phyloP scores from a whole-genome alignment of 2,329 filamentous ascomycete species.

The Aureobasidium uvarum region DNA sequence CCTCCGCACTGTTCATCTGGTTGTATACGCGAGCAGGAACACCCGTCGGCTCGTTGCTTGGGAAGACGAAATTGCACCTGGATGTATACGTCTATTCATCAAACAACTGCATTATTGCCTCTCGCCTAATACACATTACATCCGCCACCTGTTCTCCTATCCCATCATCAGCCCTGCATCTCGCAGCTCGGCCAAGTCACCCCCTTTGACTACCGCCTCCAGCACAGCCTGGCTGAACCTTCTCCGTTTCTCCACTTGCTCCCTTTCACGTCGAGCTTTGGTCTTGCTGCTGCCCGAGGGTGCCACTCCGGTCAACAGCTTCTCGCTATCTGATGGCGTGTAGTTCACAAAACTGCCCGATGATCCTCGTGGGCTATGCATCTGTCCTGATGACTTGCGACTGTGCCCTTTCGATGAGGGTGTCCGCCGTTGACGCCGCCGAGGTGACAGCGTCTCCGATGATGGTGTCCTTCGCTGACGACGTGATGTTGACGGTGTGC shows the following conservation, averaged over 20 bases:
- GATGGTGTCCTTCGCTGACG: conserved; percentile 29
- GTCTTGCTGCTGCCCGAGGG: conserved; percentile 91
- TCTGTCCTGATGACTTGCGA: conserved; percentile 17
- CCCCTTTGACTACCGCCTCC: conserved; percentile 67
- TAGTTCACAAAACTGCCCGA: conserved; percentile 78
- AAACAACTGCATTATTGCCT: conserved; percentile 18
- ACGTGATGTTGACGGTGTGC: conserved; percentile 32
- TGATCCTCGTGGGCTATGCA: conserved; percentile 30
- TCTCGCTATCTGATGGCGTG: conserved; percentile 72
- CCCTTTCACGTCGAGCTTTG: conserved; percentile 86
- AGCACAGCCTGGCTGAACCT: conserved; percentile 66
- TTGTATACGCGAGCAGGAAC: not conserved
- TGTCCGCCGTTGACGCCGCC: conserved; percentile 31
- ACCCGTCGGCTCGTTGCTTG: conserved; percentile 20
- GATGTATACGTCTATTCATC: conserved; percentile 3
- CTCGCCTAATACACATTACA: conserved; percentile 14
- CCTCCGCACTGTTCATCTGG: conserved; percentile 4
- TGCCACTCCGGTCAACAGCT: conserved; percentile 85
- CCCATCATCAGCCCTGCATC: conserved; percentile 42
- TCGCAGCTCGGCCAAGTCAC: conserved; percentile 54
- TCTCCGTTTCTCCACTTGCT: conserved; percentile 73
- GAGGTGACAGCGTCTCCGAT: conserved; percentile 33
- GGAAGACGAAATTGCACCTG: conserved; percentile 18
- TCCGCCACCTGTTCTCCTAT: not conserved
- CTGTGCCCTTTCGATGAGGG: conserved; percentile 25